Evolutionary conservation across 192 early-diverging fungal species (phyloP), one percentile per base, ranked within the genome.

Genomic region (Funneliformis geosporum): DNA sequence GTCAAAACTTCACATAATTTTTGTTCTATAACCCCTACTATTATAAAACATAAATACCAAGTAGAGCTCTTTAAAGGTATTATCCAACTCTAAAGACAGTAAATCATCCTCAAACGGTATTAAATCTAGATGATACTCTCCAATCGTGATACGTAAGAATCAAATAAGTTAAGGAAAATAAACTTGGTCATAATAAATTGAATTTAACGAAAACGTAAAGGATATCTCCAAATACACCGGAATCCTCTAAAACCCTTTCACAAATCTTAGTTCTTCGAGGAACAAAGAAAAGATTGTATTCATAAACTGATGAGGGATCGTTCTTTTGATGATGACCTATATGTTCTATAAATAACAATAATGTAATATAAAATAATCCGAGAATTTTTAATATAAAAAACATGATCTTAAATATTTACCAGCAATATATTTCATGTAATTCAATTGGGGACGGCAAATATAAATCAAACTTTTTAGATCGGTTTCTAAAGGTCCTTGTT

Each of bases 161-260:
- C 7, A 69, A 21, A 38, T 47, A 42, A 79, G 67, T 79, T 40
- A 79, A 70, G 67, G 67, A 79, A 67, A 55, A 18, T 42, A n/a
- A 18, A 69, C n/a, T 0, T 8, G 11, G 14, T 25, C 8, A 59
- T 8, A 7, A 69, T 47, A 12, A 25, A 25, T 25, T 16, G 14
- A 25, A 44, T 44, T 25, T 39, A 40, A n/a, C n/a, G n/a, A n/a
- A n/a, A n/a, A n/a, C n/a, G 42, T 33, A 7, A 79, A 79, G 67
- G 77, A 79, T 83, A 68, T 96, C 95, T 25, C 95, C 96, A 84
- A 92, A 90, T 0, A 99, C 95, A 27, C 95, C 96, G 28, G 93
- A 93, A 73, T 98, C 96, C 83, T 97, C 98, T 75, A 98, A 86
- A 16, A 97, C 91, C n/a, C 94, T 91, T 83, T 98, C 95, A 84